Conservation (phyloP, 2,329 filamentous ascomycete genomes). For the Leptographium lundbergii region DNA sequence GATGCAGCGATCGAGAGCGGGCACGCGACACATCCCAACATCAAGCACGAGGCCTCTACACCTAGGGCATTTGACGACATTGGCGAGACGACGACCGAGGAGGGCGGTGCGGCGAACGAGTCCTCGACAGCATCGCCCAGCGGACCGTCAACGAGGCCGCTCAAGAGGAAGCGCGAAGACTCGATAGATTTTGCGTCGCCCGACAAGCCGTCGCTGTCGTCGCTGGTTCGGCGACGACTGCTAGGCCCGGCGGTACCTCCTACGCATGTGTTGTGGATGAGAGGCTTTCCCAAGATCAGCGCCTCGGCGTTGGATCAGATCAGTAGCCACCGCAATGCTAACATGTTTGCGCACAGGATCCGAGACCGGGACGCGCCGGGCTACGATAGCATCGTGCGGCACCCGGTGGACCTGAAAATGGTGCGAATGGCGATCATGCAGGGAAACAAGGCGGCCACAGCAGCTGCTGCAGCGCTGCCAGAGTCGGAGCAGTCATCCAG, state of each 20-base stretch:
- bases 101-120: constrained; percentile 23
- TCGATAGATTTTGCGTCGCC: constrained; percentile 20
- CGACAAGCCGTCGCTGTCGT: constrained; percentile 24
- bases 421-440: constrained; percentile 66
- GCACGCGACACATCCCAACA: constrained; percentile 16
- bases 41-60: constrained; percentile 49
- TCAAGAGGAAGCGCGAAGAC: constrained; percentile 47
- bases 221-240: neutral
- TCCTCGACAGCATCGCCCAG: neutral
- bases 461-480: constrained; percentile 47
- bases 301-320: constrained; percentile 65
- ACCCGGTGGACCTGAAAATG: constrained; percentile 64
- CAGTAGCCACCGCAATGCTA: constrained; percentile 62
- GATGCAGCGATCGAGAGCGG: neutral
- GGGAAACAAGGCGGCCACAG: constrained; percentile 52
- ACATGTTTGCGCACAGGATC: constrained; percentile 65
- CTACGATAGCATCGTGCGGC: constrained; percentile 60
- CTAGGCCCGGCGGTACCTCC: constrained; percentile 35
- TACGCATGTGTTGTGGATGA: constrained; percentile 61
- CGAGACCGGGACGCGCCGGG: constrained; percentile 65
- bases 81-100: constrained; percentile 43
- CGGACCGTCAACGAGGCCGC: constrained; percentile 13
- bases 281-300: constrained; percentile 62
- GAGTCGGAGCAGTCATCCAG: constrained; percentile 38
- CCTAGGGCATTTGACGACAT: constrained; percentile 41